These are phyloP conservation scores for Chlamydomonas sp. DNA, from an alignment of 139 green algal species.

Conservation along the genomic window DNA sequence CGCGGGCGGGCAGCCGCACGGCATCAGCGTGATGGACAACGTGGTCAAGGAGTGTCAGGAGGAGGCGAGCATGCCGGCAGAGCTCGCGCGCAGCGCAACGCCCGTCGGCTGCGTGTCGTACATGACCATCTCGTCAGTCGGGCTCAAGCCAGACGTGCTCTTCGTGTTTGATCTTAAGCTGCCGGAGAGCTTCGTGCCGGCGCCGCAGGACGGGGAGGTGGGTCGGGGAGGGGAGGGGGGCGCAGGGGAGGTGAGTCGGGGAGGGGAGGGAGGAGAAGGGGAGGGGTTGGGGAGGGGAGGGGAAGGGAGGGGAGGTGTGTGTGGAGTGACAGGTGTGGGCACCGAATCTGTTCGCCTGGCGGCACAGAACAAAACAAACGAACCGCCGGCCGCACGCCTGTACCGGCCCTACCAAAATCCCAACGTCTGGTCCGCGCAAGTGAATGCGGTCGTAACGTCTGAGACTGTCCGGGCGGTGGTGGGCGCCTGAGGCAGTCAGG, in stretches of 20 bases:
- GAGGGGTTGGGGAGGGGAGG: neutral
- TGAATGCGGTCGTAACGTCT: too few species aligned
- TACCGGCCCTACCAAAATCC: too few species aligned
- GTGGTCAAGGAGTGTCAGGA: constrained; percentile 92
- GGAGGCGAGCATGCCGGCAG: constrained; percentile 77
- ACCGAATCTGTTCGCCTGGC: too few species aligned
- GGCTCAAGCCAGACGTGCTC: constrained; percentile 84
- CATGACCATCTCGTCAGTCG: constrained; percentile 29
- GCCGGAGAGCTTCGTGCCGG: constrained; percentile 70
- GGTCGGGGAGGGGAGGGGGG: too few species aligned
- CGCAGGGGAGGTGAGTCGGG: too few species aligned
- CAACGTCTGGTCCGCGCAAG: too few species aligned
- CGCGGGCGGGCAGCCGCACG: constrained; percentile 79
- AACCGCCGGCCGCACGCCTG: too few species aligned
- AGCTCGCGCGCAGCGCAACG: constrained; percentile 46
- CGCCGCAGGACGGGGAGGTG: constrained; percentile 52
- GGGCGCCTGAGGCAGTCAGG: too few species aligned
- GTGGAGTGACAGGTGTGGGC: neutral
- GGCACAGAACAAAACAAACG: too few species aligned
- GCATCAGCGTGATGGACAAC: constrained; percentile 66
- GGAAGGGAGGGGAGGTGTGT: neutral
- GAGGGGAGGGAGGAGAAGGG: neutral
- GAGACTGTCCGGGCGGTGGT: too few species aligned
- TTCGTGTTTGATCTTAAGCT: constrained; percentile 89
- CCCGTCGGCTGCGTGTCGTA: constrained; percentile 57